phyloP scores from a whole-genome alignment of 495 filamentous ascomycete genomes.

The Penicillium samsonianum region DNA sequence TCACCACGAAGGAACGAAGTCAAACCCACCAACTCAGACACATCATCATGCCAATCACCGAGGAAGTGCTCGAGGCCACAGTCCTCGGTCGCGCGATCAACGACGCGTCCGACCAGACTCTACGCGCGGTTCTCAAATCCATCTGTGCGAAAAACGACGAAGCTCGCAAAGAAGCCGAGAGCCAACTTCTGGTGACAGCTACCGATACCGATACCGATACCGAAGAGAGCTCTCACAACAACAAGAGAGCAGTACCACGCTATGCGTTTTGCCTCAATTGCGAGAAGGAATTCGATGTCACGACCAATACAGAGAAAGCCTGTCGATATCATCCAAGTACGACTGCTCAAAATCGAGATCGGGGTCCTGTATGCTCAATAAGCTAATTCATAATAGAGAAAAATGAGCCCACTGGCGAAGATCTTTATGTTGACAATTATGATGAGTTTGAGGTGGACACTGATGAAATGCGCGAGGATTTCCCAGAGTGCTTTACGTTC shows the following conservation, averaged over 20 bases:
- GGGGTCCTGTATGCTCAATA: neutral
- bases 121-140: neutral
- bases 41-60: neutral
- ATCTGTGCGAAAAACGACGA: conserved; percentile 2
- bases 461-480: neutral
- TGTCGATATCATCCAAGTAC: conserved; percentile 2
- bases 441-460: neutral
- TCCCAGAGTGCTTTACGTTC: conserved; percentile 1
- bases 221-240: neutral
- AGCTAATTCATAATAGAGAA: neutral
- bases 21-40: neutral
- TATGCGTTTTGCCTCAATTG: neutral
- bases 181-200: neutral
- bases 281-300: conserved; percentile 7
- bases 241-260: neutral
- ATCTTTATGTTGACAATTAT: neutral
- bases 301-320: neutral
- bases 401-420: conserved; percentile 1
- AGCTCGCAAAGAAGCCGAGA: conserved; percentile 2
- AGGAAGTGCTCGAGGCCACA: neutral
- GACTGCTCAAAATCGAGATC: neutral
- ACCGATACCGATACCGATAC: neutral
- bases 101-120: neutral
- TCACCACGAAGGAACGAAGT: too few relatives aligned
- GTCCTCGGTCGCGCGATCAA: neutral